These are phyloP conservation scores for Fusarium sp. DNA, from an alignment of 2,329 filamentous ascomycete species.

Conservation along the genomic window DNA sequence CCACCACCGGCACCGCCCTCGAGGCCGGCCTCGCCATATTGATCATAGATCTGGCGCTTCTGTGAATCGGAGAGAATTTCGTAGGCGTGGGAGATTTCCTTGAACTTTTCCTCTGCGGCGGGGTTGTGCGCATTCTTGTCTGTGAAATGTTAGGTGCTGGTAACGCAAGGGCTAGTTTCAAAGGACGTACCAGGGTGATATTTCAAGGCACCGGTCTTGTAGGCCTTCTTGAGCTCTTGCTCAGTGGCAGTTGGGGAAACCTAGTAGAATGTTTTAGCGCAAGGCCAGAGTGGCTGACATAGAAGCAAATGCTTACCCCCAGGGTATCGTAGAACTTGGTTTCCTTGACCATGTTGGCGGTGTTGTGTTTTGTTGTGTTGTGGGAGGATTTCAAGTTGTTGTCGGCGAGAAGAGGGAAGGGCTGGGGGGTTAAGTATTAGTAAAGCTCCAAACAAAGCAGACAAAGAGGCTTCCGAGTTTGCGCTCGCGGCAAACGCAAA, in stretches of 20 bases:
- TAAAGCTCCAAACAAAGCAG: constrained; percentile 26
- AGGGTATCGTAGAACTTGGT: constrained; percentile 83
- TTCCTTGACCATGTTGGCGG: constrained; percentile 78
- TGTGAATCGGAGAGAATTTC: constrained; percentile 93
- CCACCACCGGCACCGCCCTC: constrained; percentile 84
- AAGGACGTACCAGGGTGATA: constrained; percentile 80
- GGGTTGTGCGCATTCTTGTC: constrained; percentile 98
- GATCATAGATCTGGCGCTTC: constrained; percentile 93
- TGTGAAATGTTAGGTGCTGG: constrained; percentile 52
- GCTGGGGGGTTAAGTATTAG: constrained; percentile 38
- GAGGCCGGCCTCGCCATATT: constrained; percentile 96
- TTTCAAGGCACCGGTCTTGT: constrained; percentile 86
- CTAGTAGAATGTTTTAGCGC: constrained; percentile 57
- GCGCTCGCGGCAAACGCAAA: constrained; percentile 2
- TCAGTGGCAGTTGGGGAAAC: constrained; percentile 84
- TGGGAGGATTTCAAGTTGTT: constrained; percentile 8
- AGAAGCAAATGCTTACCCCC: constrained; percentile 68
- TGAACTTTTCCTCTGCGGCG: constrained; percentile 96
- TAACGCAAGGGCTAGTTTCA: not conserved
- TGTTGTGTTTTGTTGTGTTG: constrained; percentile 2
- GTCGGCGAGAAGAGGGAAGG: constrained; percentile 18
- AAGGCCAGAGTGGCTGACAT: not conserved
- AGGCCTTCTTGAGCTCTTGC: constrained; percentile 89
- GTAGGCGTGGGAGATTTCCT: constrained; percentile 95
- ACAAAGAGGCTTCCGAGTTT: constrained; percentile 7